Evolutionary conservation across 352 stramenopile genomes (phyloP).

Genomic region (Paralagenidium karlingii): DNA sequence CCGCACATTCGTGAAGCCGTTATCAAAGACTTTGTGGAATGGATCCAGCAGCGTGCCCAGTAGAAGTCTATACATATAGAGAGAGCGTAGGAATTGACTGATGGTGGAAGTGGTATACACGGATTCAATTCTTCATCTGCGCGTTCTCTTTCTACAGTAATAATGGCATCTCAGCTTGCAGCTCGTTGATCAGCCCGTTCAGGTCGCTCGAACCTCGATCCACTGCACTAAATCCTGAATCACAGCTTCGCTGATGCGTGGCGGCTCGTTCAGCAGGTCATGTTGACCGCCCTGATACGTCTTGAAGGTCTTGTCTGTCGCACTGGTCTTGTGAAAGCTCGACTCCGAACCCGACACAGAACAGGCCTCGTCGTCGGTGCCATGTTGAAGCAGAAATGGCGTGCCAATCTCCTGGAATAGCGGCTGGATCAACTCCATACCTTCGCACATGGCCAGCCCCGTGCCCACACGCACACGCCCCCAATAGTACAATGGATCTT

Average conservation of each 20-base stretch:
- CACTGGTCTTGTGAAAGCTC: constrained; percentile 36
- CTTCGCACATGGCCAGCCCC: constrained; percentile 50
- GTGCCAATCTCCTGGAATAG: constrained; percentile 44
- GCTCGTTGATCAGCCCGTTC: too few relatives aligned
- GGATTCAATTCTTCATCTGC: too few relatives aligned
- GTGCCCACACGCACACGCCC: constrained; percentile 65
- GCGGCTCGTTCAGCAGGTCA: constrained; percentile 60
- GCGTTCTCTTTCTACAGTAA: too few relatives aligned
- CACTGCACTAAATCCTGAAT: constrained; percentile 59
- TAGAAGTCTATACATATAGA: too few relatives aligned
- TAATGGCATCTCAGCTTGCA: too few relatives aligned
- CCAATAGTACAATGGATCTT: constrained; percentile 62
- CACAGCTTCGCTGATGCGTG: constrained; percentile 39
- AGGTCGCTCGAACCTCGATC: constrained; percentile 38
- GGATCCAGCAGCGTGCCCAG: constrained; percentile 28
- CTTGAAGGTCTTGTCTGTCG: constrained; percentile 60
- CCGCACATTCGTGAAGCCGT: constrained; percentile 41
- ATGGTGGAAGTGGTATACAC: too few relatives aligned
- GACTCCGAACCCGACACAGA: constrained; percentile 47
- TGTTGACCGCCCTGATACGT: constrained; percentile 40
- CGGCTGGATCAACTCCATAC: constrained; percentile 34
- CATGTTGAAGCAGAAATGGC: constrained; percentile 70
- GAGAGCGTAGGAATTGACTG: too few relatives aligned
- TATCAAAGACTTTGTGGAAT: constrained; percentile 56
- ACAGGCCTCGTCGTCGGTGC: constrained; percentile 50